phyloP scores from a whole-genome alignment of 768 basidiomycete genomes.

The Lyophyllum atratum region DNA sequence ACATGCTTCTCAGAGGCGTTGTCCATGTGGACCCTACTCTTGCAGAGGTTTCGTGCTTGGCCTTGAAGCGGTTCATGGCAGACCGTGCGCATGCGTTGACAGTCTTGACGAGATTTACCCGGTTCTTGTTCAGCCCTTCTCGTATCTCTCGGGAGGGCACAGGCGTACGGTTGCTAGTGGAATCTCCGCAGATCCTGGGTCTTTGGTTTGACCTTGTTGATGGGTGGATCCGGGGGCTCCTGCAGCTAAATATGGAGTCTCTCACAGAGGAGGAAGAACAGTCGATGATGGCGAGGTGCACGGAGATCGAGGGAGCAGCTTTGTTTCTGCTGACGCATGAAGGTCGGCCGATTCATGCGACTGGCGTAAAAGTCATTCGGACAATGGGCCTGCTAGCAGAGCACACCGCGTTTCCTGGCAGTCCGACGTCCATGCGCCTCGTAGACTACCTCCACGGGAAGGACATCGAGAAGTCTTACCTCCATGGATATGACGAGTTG shows the following conservation, averaged over 20 bases:
- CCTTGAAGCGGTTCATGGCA: constrained; percentile 73
- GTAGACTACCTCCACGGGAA: constrained; percentile 58
- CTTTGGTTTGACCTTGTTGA: constrained; percentile 78
- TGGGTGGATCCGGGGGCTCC: constrained; percentile 58
- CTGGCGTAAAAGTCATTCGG: constrained; percentile 67
- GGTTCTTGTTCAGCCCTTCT: constrained; percentile 73
- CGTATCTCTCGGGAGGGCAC: constrained; percentile 65
- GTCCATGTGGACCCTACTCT: constrained; percentile 82
- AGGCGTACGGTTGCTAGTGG: constrained; percentile 62
- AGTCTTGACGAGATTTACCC: constrained; percentile 65
- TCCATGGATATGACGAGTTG: constrained; percentile 67
- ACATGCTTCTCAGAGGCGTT: constrained; percentile 80
- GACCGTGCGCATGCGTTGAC: constrained; percentile 54
- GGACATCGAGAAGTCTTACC: constrained; percentile 42
- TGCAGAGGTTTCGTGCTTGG: constrained; percentile 64
- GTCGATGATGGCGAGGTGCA: constrained; percentile 44
- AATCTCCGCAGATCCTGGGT: constrained; percentile 64
- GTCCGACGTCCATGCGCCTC: constrained; percentile 36
- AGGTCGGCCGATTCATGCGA: constrained; percentile 46
- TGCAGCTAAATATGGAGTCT: constrained; percentile 40
- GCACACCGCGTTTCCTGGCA: constrained; percentile 38
- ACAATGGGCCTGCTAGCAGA: constrained; percentile 51
- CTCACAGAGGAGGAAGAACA: constrained; percentile 45
- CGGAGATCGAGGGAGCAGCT: constrained; percentile 70
- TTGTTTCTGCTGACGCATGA: constrained; percentile 75